A percentile compares a stretch with the other conserved stretches of the same genome.
Conservation (phyloP, 1,139 yeast species). For the Sugiyamaella pinicola region DNA sequence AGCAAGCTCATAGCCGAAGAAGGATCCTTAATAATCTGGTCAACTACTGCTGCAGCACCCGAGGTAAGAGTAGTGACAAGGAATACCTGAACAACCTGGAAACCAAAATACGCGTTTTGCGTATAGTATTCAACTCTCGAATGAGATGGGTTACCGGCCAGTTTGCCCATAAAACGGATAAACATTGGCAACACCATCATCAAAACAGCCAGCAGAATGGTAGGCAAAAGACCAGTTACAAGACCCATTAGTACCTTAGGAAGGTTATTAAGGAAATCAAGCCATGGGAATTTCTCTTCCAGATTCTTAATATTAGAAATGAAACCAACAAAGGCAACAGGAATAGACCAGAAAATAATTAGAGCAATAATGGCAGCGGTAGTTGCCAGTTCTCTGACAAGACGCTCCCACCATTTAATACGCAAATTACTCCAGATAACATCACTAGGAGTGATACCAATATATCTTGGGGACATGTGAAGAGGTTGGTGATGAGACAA, state of each 20-base stretch:
- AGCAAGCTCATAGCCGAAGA: constrained; percentile 65
- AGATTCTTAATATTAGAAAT: constrained; percentile 79
- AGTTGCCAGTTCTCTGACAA: constrained; percentile 61
- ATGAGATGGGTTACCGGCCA: constrained; percentile 68
- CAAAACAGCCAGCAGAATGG: constrained; percentile 75
- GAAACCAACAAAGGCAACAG: constrained; percentile 94
- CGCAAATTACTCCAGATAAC: constrained; percentile 86
- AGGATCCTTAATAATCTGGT: constrained; percentile 67
- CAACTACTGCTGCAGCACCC: constrained; percentile 75
- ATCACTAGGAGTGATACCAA: constrained; percentile 77
- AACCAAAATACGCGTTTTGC: constrained; percentile 84
- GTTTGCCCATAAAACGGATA: constrained; percentile 70
- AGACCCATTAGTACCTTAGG: constrained; percentile 73
- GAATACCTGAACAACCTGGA: constrained; percentile 85
- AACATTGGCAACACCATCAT: constrained; percentile 85
- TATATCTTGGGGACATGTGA: constrained; percentile 60
- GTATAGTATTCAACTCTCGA: constrained; percentile 79
- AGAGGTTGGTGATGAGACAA: constrained; percentile 65
- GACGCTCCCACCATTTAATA: constrained; percentile 81
- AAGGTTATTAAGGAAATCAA: constrained; percentile 67
- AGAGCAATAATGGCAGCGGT: constrained; percentile 56
- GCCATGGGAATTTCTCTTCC: constrained; percentile 58
- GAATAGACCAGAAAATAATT: constrained; percentile 88
- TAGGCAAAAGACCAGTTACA: constrained; percentile 84
- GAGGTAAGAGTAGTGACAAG: constrained; percentile 80